Evolutionary conservation across 1,284 basidiomycete species (phyloP).

Genomic region (Schizophyllum amplum): DNA sequence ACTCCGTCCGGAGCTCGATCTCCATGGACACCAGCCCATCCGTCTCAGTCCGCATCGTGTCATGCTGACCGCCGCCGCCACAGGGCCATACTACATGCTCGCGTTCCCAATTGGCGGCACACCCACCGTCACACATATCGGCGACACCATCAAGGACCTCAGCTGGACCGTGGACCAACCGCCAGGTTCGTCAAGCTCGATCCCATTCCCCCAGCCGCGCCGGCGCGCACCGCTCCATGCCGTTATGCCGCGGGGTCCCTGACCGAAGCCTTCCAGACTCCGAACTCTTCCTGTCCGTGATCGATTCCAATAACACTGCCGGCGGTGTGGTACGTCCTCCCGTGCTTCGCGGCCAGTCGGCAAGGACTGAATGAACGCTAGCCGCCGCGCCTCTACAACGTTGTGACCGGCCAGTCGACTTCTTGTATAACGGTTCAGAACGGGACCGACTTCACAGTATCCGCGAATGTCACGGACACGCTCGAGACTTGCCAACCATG

Average conservation of each 20-base stretch:
- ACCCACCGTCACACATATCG: slow-evolving; percentile 21
- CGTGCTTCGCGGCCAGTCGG: slow-evolving; percentile 18
- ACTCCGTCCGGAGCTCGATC: no score
- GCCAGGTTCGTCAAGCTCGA: slow-evolving; percentile 17
- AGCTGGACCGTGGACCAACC: slow-evolving; percentile 25
- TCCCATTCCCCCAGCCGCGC: neutral
- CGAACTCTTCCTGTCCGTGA: slow-evolving; percentile 21
- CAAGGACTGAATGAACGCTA: slow-evolving; percentile 11
- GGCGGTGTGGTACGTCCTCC: slow-evolving; percentile 19
- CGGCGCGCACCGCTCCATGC: neutral
- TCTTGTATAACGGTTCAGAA: slow-evolving; percentile 22
- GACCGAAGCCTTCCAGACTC: slow-evolving; percentile 16
- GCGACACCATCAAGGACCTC: slow-evolving; percentile 20
- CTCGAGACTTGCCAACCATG: slow-evolving; percentile 27
- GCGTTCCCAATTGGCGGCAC: slow-evolving; percentile 22
- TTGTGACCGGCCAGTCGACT: slow-evolving; percentile 15
- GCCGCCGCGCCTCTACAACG: slow-evolving; percentile 3
- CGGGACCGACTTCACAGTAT: slow-evolving; percentile 18
- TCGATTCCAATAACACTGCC: slow-evolving; percentile 22
- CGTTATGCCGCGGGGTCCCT: neutral
- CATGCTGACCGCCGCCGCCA: no score
- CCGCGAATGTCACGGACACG: slow-evolving; percentile 24
- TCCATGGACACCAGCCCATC: no score
- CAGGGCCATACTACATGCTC: slow-evolving; percentile 26
- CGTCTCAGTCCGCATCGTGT: no score